Percentiles rank a stretch among this genome's conserved stretches.
Evolutionary conservation across 176 grass and related monocot species (phyloP).

Genomic region (Oryza brachyantha): DNA sequence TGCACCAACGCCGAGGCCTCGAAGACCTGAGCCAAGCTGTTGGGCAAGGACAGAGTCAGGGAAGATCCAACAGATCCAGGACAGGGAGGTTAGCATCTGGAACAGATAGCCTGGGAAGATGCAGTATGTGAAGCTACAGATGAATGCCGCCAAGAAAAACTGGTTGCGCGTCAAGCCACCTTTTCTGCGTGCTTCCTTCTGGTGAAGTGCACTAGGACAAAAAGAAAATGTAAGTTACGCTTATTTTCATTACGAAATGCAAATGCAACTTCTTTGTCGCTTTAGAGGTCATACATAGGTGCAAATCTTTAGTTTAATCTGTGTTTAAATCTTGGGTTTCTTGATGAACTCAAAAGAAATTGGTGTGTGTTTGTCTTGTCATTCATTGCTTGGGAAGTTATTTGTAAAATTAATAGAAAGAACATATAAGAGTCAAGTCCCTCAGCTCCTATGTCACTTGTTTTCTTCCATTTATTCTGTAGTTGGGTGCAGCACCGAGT

Average conservation of each 20-base stretch:
- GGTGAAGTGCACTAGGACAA: constrained; percentile 55
- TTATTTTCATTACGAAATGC: not conserved
- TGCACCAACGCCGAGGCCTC: constrained; percentile 67
- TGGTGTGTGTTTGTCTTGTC: not conserved
- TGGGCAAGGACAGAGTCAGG: constrained; percentile 68
- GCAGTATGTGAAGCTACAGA: constrained; percentile 78
- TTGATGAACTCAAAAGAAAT: not conserved
- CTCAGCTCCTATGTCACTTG: no score
- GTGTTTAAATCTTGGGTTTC: not conserved
- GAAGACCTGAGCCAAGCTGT: constrained; percentile 77
- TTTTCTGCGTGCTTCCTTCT: constrained; percentile 61
- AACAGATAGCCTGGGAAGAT: constrained; percentile 84
- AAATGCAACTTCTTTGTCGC: not conserved
- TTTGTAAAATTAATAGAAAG: no score
- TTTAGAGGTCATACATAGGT: not conserved
- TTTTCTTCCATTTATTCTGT: no score
- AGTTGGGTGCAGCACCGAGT: no score
- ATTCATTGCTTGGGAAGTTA: no score
- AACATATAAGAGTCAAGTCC: no score
- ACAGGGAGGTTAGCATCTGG: constrained; percentile 91
- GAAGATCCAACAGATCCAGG: constrained; percentile 91
- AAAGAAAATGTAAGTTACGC: not conserved
- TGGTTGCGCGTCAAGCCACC: constrained; percentile 74
- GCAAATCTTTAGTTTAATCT: not conserved
- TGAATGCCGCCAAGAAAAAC: constrained; percentile 83